Evolutionary conservation across 2,329 filamentous ascomycete species (phyloP).

Genomic region (Claviceps digitariae): DNA sequence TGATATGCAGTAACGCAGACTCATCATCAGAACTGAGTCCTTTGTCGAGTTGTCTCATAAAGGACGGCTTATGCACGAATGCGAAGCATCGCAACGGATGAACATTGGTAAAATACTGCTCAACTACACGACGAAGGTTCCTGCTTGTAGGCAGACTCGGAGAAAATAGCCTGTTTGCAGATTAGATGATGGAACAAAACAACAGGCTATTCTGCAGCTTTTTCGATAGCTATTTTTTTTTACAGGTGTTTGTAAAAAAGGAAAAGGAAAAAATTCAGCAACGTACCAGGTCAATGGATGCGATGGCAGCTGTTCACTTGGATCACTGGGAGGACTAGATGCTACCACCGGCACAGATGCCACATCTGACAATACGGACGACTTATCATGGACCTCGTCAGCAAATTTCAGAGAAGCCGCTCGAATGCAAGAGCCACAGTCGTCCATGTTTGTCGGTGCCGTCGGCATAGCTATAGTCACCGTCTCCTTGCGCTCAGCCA

Average conservation of each 20-base stretch:
- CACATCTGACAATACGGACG: not conserved
- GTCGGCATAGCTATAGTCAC: not conserved
- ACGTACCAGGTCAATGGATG: conserved; percentile 5
- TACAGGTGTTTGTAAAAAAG: no score
- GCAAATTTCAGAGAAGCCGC: not conserved
- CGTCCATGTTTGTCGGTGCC: not conserved
- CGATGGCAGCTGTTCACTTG: not conserved
- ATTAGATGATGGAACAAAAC: not conserved
- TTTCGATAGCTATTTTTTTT: no score
- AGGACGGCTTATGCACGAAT: conserved; percentile 26
- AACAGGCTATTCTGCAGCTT: no score
- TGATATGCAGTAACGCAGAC: conserved; percentile 22
- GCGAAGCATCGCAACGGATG: conserved; percentile 28
- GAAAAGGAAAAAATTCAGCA: not conserved
- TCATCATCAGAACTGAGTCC: conserved; percentile 23
- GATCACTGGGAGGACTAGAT: not conserved
- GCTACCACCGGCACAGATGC: not conserved
- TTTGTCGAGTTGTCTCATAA: conserved; percentile 24
- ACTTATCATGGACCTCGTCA: not conserved
- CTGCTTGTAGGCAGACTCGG: conserved; percentile 19
- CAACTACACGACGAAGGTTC: conserved; percentile 22
- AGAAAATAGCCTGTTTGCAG: conserved; percentile 17
- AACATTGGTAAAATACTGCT: conserved; percentile 25
- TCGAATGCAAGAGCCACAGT: not conserved
- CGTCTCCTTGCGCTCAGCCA: not conserved